Conservation (phyloP, 805 yeast species). For the Nakazawaea holstii region DNA sequence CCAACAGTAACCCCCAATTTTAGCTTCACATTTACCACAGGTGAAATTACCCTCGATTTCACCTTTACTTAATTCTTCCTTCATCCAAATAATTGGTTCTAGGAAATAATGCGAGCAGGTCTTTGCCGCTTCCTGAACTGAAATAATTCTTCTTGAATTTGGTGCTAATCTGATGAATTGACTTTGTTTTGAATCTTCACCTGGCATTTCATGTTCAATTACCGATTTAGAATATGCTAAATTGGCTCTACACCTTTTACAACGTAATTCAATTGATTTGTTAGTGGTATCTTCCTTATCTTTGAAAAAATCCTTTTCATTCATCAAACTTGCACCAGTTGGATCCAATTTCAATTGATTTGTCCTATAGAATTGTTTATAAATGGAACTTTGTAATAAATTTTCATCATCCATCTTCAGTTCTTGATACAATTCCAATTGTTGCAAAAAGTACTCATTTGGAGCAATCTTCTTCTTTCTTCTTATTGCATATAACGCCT, state of each 20-base stretch:
- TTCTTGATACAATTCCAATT: slow-evolving; percentile 57
- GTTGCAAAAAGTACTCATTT: slow-evolving; percentile 69
- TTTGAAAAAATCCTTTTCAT: slow-evolving; percentile 17
- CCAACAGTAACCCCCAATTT: slow-evolving; percentile 93
- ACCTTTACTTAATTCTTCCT: slow-evolving; percentile 63
- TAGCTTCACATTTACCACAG: slow-evolving; percentile 81
- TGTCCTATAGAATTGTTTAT: slow-evolving; percentile 38
- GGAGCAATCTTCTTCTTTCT: slow-evolving; percentile 64
- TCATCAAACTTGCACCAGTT: slow-evolving; percentile 30
- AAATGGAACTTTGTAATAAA: slow-evolving; percentile 18
- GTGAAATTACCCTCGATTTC: slow-evolving; percentile 80
- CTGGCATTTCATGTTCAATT: slow-evolving; percentile 64
- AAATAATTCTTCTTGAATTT: slow-evolving; percentile 53
- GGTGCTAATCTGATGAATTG: slow-evolving; percentile 62
- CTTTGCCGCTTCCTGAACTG: slow-evolving; percentile 49
- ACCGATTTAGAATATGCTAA: slow-evolving; percentile 62
- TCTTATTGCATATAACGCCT: slow-evolving; percentile 72
- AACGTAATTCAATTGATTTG: slow-evolving; percentile 44
- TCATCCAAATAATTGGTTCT: slow-evolving; percentile 94
- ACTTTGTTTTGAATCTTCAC: slow-evolving; percentile 56
- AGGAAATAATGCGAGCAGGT: slow-evolving; percentile 80
- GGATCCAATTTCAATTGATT: slow-evolving; percentile 36
- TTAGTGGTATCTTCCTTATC: slow-evolving; percentile 6
- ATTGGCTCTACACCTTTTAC: slow-evolving; percentile 75
- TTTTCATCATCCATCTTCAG: slow-evolving; percentile 31